Percentiles rank a stretch among this genome's conserved stretches.
Evolutionary conservation across 208 protist genomes (phyloP).

Genomic region (Phytomonas sp.): DNA sequence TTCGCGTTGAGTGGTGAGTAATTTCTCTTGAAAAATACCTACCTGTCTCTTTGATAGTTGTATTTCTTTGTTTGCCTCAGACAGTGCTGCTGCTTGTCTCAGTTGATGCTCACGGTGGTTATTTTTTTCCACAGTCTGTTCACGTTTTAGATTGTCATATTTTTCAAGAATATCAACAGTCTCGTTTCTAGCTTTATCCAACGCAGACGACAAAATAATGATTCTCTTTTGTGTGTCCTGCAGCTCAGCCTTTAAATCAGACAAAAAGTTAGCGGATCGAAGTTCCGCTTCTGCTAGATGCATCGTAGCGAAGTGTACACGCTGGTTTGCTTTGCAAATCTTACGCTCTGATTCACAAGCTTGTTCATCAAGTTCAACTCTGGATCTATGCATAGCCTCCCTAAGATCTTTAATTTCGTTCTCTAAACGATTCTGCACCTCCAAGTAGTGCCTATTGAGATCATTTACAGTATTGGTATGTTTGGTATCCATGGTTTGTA

Average conservation of each 20-base stretch:
- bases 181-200: conserved; percentile 23
- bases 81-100: conserved; percentile 10
- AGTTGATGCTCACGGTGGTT: conserved; percentile 18
- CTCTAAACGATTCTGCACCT: conserved; percentile 17
- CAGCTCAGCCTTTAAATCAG: conserved; percentile 41
- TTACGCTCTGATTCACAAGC: conserved; percentile 40
- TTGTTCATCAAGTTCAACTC: conserved; percentile 42
- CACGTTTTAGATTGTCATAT: conserved; percentile 27
- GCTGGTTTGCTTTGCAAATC: conserved; percentile 36
- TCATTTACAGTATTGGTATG: background rate
- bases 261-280: conserved; percentile 31
- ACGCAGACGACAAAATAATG: conserved; percentile 22
- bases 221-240: conserved; percentile 42
- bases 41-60: conserved; percentile 17
- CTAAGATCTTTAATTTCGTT: conserved; percentile 42
- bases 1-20: conserved; percentile 14
- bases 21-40: conserved; percentile 13
- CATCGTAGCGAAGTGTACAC: conserved; percentile 46
- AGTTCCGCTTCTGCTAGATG: conserved; percentile 36
- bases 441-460: background rate
- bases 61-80: conserved; percentile 9
- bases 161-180: conserved; percentile 24
- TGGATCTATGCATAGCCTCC: conserved; percentile 25
- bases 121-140: conserved; percentile 14
- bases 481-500: conserved; percentile 21